phyloP scores from a whole-genome alignment of 805 yeast genomes.

The Spencermartinsiella europaea region DNA sequence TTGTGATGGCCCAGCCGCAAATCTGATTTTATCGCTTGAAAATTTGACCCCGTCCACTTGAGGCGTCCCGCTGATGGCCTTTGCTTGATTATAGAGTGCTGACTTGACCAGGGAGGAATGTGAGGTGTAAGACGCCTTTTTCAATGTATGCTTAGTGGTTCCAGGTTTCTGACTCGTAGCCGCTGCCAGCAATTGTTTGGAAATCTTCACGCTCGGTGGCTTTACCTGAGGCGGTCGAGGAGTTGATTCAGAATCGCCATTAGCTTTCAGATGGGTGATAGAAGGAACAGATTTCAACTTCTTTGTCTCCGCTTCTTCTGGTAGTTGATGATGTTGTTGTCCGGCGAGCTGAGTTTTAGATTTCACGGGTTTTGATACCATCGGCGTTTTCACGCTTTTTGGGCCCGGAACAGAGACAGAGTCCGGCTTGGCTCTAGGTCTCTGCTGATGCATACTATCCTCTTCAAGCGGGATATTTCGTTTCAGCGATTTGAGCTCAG shows the following conservation, averaged over 20 bases:
- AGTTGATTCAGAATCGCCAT: neutral
- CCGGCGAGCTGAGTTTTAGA: slow-evolving; percentile 1
- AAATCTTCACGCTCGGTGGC: neutral
- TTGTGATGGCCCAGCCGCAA: slow-evolving; percentile 15
- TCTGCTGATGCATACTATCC: neutral
- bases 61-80: slow-evolving; percentile 21
- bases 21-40: slow-evolving; percentile 30
- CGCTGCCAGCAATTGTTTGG: neutral
- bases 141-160: neutral
- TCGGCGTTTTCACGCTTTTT: neutral
- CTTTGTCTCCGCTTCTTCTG: slow-evolving; percentile 1
- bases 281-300: neutral
- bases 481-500: slow-evolving; percentile 2
- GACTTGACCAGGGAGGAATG: slow-evolving; percentile 30
- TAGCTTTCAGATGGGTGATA: neutral
- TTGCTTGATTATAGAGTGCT: slow-evolving; percentile 33
- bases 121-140: neutral
- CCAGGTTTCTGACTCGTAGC: neutral
- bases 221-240: neutral
- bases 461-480: slow-evolving; percentile 7
- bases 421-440: neutral
- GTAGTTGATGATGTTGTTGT: neutral
- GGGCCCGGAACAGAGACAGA: neutral
- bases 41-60: slow-evolving; percentile 32
- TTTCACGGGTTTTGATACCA: neutral